These are phyloP conservation scores for Gnomoniopsis sp. DNA, from an alignment of 2,329 filamentous ascomycete species.

Conservation along the genomic window DNA sequence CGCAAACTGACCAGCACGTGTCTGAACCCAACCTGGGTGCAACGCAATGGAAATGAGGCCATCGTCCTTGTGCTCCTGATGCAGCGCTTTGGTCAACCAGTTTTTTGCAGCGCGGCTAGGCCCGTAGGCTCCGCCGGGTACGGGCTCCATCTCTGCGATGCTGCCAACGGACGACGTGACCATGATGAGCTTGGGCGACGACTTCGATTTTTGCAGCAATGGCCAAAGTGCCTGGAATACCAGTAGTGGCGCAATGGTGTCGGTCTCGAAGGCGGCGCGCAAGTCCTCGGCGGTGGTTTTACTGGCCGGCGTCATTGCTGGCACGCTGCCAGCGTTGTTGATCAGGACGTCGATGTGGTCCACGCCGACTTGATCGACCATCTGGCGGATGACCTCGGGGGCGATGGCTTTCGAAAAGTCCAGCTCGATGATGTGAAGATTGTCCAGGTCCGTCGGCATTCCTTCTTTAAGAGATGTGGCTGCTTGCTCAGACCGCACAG, in stretches of 20 bases:
- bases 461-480: constrained; percentile 17
- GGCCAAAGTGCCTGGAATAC: constrained; percentile 42
- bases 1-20: constrained; percentile 15
- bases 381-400: constrained; percentile 14
- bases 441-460: constrained; percentile 26
- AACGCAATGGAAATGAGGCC: constrained; percentile 29
- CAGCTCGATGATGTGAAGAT: constrained; percentile 33
- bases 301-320: constrained; percentile 27
- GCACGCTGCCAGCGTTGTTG: constrained; percentile 46
- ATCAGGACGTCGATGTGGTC: constrained; percentile 46
- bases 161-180: constrained; percentile 30
- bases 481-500: constrained; percentile 27
- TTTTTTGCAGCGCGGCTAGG: constrained; percentile 36
- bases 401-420: constrained; percentile 31
- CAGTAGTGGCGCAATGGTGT: constrained; percentile 37
- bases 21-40: constrained; percentile 29
- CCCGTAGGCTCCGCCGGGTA: constrained; percentile 38
- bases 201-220: constrained; percentile 32
- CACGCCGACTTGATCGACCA: constrained; percentile 27
- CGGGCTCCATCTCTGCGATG: constrained; percentile 21
- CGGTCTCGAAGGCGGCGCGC: constrained; percentile 36
- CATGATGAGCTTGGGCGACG: constrained; percentile 30
- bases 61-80: constrained; percentile 28
- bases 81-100: constrained; percentile 30
- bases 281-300: constrained; percentile 34